Evolutionary conservation across 176 grass and related monocot species (phyloP), one percentile per base, ranked within the genome.

Genomic region (Oryza nivara): DNA sequence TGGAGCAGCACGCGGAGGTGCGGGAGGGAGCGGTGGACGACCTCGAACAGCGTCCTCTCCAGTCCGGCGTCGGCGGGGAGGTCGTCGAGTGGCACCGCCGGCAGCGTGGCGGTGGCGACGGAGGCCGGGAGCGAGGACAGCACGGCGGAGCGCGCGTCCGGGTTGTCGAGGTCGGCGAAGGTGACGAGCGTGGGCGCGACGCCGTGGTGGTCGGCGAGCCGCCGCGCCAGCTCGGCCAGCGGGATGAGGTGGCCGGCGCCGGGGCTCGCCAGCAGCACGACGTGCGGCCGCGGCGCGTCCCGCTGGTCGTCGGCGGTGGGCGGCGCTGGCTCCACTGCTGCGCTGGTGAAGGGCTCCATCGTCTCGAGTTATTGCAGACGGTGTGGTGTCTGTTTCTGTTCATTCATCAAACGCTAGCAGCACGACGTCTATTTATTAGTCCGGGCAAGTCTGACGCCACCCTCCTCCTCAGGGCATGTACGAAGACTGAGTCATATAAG

Each of bases 171-270:
- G 85, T 83, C 80, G 22, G 87, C 6, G 82, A 85, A 89, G 71
- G 77, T 80, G 68, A 92, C 17, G 20, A 94, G 23, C 17, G 88
- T 90, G 51, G 69, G 85, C 0, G 65, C 73, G 78, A 92, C 35
- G 70, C 78, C 87, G 49, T 88, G 82, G 34, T 80, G 34, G 15
- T 22, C 15, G 23, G 0, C 78, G 11, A 94, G 87, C 12, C 78
- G 60, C 3, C 75, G 65, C 77, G 92, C 89, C 5, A 89, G 67
- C 84, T 89, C 83, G 15, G 72, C 84, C 13, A 91, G 30, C 23
- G 87, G 89, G 65, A 82, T 76, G 2, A 91, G 52, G 83, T 91
- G 92, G n/a, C 87, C 92, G 11, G 81, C 69, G 19, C 49, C 49
- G 49, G 15, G 49, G 49, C 87, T 83, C 19, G 89, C 0, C 10